These are phyloP conservation scores for Pseudopithomyces chartarum DNA, from an alignment of 2,329 filamentous ascomycete genomes.

Conservation along the genomic window DNA sequence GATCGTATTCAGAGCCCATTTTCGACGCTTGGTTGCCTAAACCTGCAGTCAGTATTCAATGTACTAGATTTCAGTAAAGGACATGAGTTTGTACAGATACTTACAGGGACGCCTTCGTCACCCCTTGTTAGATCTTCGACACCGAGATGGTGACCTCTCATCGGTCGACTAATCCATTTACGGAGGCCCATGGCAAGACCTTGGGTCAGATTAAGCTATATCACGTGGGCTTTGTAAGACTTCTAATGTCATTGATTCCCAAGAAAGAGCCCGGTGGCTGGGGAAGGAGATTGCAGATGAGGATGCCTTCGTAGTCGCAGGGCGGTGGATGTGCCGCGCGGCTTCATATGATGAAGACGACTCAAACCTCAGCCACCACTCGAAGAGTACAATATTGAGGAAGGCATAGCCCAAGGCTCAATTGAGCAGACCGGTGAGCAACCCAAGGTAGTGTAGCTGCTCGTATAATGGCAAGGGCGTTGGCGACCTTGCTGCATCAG, in stretches of 20 bases:
- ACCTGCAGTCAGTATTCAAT: not conserved
- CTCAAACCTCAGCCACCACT: constrained; percentile 24
- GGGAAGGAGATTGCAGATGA: not conserved
- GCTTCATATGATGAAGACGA: constrained; percentile 17
- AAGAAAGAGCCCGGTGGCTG: too few species aligned
- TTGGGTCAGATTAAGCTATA: not conserved
- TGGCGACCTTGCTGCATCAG: not conserved
- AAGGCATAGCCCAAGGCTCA: constrained; percentile 1
- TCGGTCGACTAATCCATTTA: constrained; percentile 37
- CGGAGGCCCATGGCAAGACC: constrained; percentile 28
- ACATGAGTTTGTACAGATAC: not conserved
- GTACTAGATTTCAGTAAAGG: not conserved
- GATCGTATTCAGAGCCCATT: constrained; percentile 41
- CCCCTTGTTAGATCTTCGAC: constrained; percentile 38
- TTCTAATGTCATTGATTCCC: too few species aligned
- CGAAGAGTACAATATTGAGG: not conserved
- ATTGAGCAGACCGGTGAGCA: constrained; percentile 13
- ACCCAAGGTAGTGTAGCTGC: constrained; percentile 9
- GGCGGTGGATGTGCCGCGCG: constrained; percentile 4
- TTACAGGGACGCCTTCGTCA: constrained; percentile 38
- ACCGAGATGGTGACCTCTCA: constrained; percentile 35
- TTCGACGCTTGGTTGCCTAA: constrained; percentile 32
- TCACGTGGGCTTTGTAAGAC: constrained; percentile 3
- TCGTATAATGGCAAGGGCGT: not conserved
- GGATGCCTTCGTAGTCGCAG: not conserved